Evolutionary conservation across 495 filamentous ascomycete species (phyloP).

Genomic region (Penicillium coffeae): DNA sequence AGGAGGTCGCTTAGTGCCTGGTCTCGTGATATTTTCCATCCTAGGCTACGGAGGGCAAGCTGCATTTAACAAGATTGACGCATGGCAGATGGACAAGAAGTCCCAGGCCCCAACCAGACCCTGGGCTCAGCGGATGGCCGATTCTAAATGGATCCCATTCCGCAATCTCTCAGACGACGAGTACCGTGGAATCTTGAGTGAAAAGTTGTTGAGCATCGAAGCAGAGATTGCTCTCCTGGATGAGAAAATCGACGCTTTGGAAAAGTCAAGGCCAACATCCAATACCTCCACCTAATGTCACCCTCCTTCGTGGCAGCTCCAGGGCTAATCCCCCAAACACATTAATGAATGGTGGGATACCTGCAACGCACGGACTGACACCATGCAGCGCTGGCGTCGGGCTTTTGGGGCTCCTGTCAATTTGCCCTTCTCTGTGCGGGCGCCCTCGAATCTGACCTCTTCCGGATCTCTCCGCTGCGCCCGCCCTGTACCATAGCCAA

Average conservation of each 20-base stretch:
- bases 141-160: conserved; percentile 79
- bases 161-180: conserved; percentile 72
- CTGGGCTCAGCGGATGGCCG: conserved; percentile 46
- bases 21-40: conserved; percentile 58
- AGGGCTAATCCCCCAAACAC: conserved; percentile 5
- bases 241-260: conserved; percentile 64
- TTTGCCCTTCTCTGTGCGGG: not conserved
- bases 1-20: conserved; percentile 55
- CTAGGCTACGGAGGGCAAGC: conserved; percentile 59
- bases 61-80: conserved; percentile 53
- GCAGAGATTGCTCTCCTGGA: conserved; percentile 84
- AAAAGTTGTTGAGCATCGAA: conserved; percentile 73
- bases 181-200: conserved; percentile 69
- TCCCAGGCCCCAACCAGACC: conserved; percentile 34
- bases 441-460: not conserved
- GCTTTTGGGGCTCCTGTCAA: not conserved
- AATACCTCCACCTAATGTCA: conserved; percentile 6
- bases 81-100: conserved; percentile 40
- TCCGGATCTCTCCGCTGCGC: not conserved
- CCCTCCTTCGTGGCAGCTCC: not conserved
- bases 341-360: conserved; percentile 6
- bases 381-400: not conserved
- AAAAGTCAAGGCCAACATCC: conserved; percentile 26
- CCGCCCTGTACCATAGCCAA: not conserved
- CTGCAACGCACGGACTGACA: not conserved